These are phyloP conservation scores for Aureobasidium uvarum DNA, from an alignment of 2,329 filamentous ascomycete species.

Conservation along the genomic window DNA sequence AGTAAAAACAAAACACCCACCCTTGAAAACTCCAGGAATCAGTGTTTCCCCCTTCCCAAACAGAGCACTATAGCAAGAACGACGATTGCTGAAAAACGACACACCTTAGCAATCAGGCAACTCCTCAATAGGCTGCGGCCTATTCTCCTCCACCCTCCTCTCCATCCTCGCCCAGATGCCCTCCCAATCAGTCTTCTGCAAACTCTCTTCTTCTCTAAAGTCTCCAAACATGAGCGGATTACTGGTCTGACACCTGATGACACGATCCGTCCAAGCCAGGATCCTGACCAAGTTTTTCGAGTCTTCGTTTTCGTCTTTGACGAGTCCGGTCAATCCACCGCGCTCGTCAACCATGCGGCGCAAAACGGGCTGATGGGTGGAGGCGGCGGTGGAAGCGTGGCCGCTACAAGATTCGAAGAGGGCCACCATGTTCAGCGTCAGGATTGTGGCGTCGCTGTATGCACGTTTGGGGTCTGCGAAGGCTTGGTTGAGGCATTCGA, in stretches of 20 bases:
- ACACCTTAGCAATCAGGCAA: constrained; percentile 3
- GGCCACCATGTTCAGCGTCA: constrained; percentile 14
- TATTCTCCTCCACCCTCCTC: constrained; percentile 10
- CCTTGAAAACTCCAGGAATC: too few species aligned
- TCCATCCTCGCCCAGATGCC: constrained; percentile 22
- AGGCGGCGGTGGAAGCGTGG: neutral
- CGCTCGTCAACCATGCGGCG: constrained; percentile 9
- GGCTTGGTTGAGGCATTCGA: constrained; percentile 10
- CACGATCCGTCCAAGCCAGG: constrained; percentile 11
- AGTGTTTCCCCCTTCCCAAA: too few species aligned
- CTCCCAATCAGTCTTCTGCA: constrained; percentile 8
- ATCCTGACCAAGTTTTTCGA: constrained; percentile 12
- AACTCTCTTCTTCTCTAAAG: constrained; percentile 2
- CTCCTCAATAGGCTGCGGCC: constrained; percentile 11
- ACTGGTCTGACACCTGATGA: constrained; percentile 15
- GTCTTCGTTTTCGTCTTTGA: neutral
- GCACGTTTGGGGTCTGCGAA: constrained; percentile 9
- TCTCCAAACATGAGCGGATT: constrained; percentile 16
- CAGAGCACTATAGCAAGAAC: neutral
- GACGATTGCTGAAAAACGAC: neutral
- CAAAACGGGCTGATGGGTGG: neutral
- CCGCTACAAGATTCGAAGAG: constrained; percentile 10
- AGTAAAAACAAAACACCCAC: neutral
- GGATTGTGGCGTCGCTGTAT: constrained; percentile 5
- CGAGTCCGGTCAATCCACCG: neutral